Evolutionary conservation across 495 filamentous ascomycete genomes (phyloP), one percentile per base, ranked within the genome.

Genomic region (Niebla homalea): DNA sequence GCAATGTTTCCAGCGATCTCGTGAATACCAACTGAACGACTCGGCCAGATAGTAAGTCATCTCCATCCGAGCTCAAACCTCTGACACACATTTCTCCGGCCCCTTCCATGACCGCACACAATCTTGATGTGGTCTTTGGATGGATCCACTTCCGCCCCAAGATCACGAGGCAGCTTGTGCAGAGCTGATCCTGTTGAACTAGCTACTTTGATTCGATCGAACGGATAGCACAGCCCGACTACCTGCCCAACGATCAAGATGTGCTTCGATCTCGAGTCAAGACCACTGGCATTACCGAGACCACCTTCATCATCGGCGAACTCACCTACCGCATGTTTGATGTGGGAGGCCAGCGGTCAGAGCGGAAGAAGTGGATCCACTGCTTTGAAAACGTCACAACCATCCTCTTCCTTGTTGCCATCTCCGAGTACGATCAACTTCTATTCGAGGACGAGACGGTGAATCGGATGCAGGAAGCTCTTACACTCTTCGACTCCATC

Each of bases 331-430:
- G 93, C 49, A 99, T 99, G 92, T 97, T 97, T 71, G 92, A 99
- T 65, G 92, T 99, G 29, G 92, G 92, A 75, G 92, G 92, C 60
- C 92, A 97, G 70, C 84, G 92, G 59, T 97, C 93, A 1, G 92
- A 99, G 69, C 85, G 92, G 57, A 99, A 99, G 84, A 99, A 99
- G 83, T 99, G 92, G 92, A 99, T 99, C 52, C 92, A 99, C 73
- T 94, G 90, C 74, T 98, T 98, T 71, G 92, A 98, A 73, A 97
- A 98, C 60, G 92, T 98, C 62, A 95, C 90, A 41, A 94, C 92
- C 16, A 94, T 98, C 58, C 84, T 98, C 35, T 98, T 98, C 81
- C 70, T 98, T 50, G 92, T 97, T 50, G 92, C 92, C 66, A 98
- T 98, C 64, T 97, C 92, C 60, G 92, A 95, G 65, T 98, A 98